Evolutionary conservation across 2,329 filamentous ascomycete genomes (phyloP).

Genomic region (Pyrenophora seminiperda): DNA sequence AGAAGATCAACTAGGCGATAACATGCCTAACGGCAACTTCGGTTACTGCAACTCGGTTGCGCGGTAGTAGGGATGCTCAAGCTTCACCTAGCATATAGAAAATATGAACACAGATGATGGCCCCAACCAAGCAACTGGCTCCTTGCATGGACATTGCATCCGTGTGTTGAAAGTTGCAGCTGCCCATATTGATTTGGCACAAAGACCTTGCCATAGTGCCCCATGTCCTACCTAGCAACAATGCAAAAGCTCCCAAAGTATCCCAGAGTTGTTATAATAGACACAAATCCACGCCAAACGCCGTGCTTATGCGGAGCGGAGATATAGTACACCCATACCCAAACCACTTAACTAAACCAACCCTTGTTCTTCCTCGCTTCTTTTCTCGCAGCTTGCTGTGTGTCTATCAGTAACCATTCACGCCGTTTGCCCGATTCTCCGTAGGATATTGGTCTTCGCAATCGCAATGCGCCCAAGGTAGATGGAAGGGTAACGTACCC

Average conservation of each 20-base stretch:
- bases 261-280: not conserved
- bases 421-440: not conserved
- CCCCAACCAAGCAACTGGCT: not conserved
- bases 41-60: not conserved
- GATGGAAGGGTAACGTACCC: conserved; percentile 66
- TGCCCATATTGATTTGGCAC: not conserved
- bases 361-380: conserved; percentile 28
- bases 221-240: not conserved
- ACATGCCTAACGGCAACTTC: not conserved
- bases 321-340: conserved; percentile 11
- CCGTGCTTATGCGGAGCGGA: conserved; percentile 21
- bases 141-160: not conserved
- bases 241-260: not conserved
- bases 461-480: not conserved
- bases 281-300: conserved; percentile 8
- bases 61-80: not conserved
- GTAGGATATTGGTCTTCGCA: not conserved
- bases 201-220: not conserved
- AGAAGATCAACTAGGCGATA: conserved; percentile 39
- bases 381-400: conserved; percentile 29
- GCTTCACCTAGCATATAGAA: not conserved
- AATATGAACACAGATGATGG: not conserved
- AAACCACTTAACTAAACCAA: conserved; percentile 24
- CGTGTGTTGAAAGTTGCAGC: not conserved
- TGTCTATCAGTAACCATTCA: conserved; percentile 4